Evolutionary conservation across 768 basidiomycete genomes (phyloP), one percentile per base, ranked within the genome.

Genomic region (Ramaria sp.): DNA sequence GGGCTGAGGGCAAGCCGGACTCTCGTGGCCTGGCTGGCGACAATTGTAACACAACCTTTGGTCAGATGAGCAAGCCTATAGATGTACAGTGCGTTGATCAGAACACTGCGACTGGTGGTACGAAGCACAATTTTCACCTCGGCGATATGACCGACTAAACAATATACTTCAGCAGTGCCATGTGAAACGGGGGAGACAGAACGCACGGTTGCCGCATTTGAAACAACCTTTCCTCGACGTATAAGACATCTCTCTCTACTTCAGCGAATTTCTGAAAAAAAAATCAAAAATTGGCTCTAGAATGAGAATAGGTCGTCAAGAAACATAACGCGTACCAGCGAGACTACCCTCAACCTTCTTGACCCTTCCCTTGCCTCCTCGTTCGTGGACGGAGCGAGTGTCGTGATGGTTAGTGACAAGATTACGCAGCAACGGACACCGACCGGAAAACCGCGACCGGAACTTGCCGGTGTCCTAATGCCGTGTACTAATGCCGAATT

Each of bases 21-120:
- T 91, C 70, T 94, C 91, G 64, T 94, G 92, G 41, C 92, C 92
- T n/a, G 91, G 87, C 68, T 92, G 88, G 62, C 89, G 84, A 70
- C 92, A 95, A 68, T 94, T 95, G 74, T 92, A 95, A 73, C 92
- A 95, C 59, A 95, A 80, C 64, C 90, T 82, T 69, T 88, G 82
- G 65, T 88, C 87, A 61, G 88, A 89, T 47, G 89, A 79, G 68
- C 91, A 95, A 65, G 54, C 54, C 54, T 54, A n/a, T n/a, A n/a
- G n/a, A n/a, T n/a, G n/a, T n/a, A 22, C 24, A 37, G 54, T 3
- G 33, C 2, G 33, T 13, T 3, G 24, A 56, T 47, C 34, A 47
- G n/a, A 9, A 37, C 24, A 20, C 19, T 46, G 20, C 3, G 41
- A 45, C n/a, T n/a, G 27, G 27, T 2, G 13, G 34, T 7, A 37